phyloP scores from a whole-genome alignment of 345 rosid genomes.

The Lagerstroemia speciosa region DNA sequence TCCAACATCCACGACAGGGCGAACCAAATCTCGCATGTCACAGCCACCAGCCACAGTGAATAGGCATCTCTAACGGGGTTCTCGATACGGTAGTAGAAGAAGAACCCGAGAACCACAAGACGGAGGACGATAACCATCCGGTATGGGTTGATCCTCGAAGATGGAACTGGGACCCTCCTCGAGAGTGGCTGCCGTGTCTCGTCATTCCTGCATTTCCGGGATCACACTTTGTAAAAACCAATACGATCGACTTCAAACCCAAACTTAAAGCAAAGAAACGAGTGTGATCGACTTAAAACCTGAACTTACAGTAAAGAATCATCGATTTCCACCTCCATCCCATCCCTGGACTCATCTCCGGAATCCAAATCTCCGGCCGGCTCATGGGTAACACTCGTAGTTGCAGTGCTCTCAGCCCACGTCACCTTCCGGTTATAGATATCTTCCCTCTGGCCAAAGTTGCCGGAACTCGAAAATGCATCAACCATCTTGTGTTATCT shows the following conservation, averaged over 20 bases:
- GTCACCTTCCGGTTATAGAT: neutral
- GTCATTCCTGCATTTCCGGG: constrained; percentile 15
- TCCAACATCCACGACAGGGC: constrained; percentile 19
- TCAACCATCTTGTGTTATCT: neutral
- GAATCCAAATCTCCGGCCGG: neutral
- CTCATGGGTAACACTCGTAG: constrained; percentile 10
- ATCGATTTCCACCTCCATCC: neutral
- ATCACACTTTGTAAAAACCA: neutral
- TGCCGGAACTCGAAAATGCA: neutral
- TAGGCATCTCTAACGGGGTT: constrained; percentile 16
- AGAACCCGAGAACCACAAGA: constrained; percentile 6
- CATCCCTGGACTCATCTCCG: constrained; percentile 1
- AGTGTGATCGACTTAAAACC: no score
- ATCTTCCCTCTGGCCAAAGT: neutral
- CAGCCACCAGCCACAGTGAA: constrained; percentile 14
- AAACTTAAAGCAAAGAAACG: neutral
- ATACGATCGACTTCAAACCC: neutral
- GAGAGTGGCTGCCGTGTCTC: constrained; percentile 19
- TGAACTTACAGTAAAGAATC: constrained; percentile 9
- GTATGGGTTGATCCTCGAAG: constrained; percentile 21
- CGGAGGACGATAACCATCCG: constrained; percentile 14
- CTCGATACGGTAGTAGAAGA: constrained; percentile 15
- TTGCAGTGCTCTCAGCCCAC: neutral
- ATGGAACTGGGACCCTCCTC: constrained; percentile 19
- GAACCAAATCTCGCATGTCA: constrained; percentile 19